phyloP scores from a whole-genome alignment of 768 basidiomycete species.

The Suillus paluster region DNA sequence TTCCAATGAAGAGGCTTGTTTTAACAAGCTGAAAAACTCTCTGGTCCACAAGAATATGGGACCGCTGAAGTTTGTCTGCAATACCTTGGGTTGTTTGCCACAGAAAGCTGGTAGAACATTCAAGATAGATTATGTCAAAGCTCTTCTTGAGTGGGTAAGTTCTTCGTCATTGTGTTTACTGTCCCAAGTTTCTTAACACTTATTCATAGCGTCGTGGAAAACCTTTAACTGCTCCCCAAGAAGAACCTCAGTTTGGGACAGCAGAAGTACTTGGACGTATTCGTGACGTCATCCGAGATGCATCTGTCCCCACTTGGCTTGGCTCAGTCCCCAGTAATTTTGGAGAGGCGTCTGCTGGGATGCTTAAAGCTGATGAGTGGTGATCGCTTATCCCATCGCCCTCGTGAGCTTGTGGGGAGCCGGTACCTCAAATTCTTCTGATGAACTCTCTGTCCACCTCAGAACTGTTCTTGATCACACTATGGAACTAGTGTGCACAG shows the following conservation, averaged over 20 bases:
- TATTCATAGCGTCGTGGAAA: conserved; percentile 1
- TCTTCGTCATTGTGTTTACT: background rate
- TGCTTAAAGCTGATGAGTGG: conserved; percentile 29
- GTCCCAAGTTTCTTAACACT: background rate
- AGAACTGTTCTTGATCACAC: too few relatives aligned
- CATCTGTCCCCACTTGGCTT: conserved; percentile 19
- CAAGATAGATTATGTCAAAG: background rate
- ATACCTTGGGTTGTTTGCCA: background rate
- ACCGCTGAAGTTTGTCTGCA: background rate
- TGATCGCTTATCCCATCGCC: conserved; percentile 8
- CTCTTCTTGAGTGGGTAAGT: background rate
- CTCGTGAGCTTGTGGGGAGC: too few relatives aligned
- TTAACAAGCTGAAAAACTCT: background rate
- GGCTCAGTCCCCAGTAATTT: conserved; percentile 22
- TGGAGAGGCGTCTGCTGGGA: conserved; percentile 13
- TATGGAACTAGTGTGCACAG: too few relatives aligned
- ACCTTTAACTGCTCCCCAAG: conserved; percentile 4
- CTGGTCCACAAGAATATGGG: background rate
- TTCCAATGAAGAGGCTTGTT: too few relatives aligned
- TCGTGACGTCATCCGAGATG: conserved; percentile 6
- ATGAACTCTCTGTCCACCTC: too few relatives aligned
- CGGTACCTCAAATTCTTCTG: too few relatives aligned
- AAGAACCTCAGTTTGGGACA: too few relatives aligned
- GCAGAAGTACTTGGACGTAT: background rate
- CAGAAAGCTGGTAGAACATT: background rate